These are phyloP conservation scores for Aurantiochytrium sp. DNA, from an alignment of 108 stramenopile genomes.

Conservation along the genomic window DNA sequence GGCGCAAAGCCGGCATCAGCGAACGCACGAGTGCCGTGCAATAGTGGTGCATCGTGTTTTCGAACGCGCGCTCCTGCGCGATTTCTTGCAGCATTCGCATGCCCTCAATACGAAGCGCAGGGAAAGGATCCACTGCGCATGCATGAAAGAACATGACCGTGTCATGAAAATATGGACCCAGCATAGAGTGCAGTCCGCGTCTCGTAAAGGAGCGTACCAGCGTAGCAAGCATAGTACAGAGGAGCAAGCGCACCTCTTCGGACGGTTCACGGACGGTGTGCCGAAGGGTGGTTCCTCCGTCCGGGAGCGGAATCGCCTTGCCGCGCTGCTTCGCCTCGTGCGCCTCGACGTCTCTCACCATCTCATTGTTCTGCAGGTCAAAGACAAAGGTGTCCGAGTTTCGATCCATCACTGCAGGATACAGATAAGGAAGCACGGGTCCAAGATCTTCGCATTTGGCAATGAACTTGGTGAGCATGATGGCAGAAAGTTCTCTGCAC, in stretches of 20 bases:
- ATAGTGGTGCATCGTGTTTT: conserved; percentile 13
- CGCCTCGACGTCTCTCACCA: conserved; percentile 19
- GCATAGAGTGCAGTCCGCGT: neutral
- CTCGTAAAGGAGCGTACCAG: neutral
- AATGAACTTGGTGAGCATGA: neutral
- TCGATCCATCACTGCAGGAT: neutral
- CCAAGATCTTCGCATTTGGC: neutral
- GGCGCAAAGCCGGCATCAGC: conserved; percentile 37
- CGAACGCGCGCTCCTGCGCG: neutral
- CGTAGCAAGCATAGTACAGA: neutral
- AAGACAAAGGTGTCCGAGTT: neutral
- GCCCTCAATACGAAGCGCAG: neutral
- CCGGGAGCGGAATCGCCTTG: conserved; percentile 14
- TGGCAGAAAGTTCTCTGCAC: neutral
- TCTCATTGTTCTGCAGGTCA: conserved; percentile 17
- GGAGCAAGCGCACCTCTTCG: conserved; percentile 24
- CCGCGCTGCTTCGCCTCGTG: conserved; percentile 29
- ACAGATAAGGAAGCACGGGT: neutral
- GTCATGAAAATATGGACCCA: conserved; percentile 28
- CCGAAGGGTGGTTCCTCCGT: neutral
- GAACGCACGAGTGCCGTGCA: neutral
- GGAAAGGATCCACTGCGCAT: conserved; percentile 22
- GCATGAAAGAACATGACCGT: conserved; percentile 22
- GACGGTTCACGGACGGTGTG: conserved; percentile 11
- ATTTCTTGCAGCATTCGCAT: neutral